A percentile compares a stretch with the other conserved stretches of the same genome.
phyloP scores from a whole-genome alignment of 768 basidiomycete genomes.

The Mycena metata region DNA sequence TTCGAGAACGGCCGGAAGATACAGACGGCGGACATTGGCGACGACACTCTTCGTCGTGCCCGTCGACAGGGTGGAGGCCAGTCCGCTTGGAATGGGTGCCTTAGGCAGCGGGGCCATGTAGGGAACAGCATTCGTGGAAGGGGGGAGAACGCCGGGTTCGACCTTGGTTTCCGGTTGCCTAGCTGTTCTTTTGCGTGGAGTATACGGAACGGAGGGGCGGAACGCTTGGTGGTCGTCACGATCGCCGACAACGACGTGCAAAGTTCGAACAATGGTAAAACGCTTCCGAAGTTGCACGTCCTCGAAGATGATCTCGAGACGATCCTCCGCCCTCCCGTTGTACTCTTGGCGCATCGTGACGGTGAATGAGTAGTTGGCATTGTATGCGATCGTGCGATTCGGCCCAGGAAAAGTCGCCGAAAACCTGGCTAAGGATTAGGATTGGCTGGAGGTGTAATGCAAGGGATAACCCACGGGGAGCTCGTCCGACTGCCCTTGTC shows the following conservation, averaged over 20 bases:
- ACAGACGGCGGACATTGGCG: conserved; percentile 47
- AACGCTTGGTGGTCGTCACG: conserved; percentile 60
- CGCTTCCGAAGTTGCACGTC: conserved; percentile 56
- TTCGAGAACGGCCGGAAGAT: conserved; percentile 57
- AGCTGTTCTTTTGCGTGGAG: conserved; percentile 51
- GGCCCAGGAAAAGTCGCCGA: conserved; percentile 38
- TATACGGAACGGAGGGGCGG: conserved; percentile 61
- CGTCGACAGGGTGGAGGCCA: conserved; percentile 49
- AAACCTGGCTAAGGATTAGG: conserved; percentile 41
- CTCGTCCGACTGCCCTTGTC: conserved; percentile 42
- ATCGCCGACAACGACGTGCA: conserved; percentile 62
- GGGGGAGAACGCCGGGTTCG: conserved; percentile 59
- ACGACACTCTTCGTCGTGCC: conserved; percentile 48
- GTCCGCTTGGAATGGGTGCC: conserved; percentile 53
- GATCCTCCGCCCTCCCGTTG: conserved; percentile 66
- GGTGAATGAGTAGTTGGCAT: conserved; percentile 44
- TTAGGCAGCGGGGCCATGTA: conserved; percentile 57
- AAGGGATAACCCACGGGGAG: conserved; percentile 43
- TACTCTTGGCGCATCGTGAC: conserved; percentile 51
- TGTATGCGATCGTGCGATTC: conserved; percentile 41
- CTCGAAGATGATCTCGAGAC: conserved; percentile 66
- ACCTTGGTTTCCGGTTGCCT: conserved; percentile 52
- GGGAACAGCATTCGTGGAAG: conserved; percentile 55
- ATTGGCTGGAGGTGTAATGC: neutral
- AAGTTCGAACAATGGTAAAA: conserved; percentile 63